Evolutionary conservation across 2,329 filamentous ascomycete species (phyloP), one percentile per base, ranked within the genome.

Genomic region (Trichoderma sp.): DNA sequence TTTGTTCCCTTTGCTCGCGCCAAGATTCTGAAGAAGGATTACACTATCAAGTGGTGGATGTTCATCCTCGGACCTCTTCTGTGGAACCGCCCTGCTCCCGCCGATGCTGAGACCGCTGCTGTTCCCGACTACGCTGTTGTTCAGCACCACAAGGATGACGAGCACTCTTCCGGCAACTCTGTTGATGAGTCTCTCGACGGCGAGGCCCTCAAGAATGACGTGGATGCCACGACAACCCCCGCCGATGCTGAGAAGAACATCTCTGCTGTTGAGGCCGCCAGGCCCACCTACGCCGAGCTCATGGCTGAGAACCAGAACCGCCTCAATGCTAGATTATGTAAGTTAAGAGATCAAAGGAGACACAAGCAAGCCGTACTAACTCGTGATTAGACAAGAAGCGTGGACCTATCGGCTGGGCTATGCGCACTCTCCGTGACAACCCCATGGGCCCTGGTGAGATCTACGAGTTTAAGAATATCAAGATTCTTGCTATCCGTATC

Each of bases 81-180:
- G 68, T 87, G 89, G 84, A 85, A 81, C 47, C 92, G 92, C 63
- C 85, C 87, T 0, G 80, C 85, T 23, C 85, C 86, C 23, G 81
- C 82, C 1, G 85, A 87, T 62, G 84, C 85, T 50, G 86, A 90
- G 68, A 74, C 78, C 20, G 88, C 88, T 75, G 80, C 82, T 4
- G 89, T 95, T 12, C 92, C 92, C 79, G 87, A 95, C 84, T 95
- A 95, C 78, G 91, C 91, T 59, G 92, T 95, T 53, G 83, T 95
- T 30, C 92, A 95, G 80, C 84, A 93, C 3, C 86, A 88, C 0
- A 81, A 87, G 32, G 67, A 71, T 11, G 17, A 88, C 1, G 55
- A 66, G 6, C 55, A 88, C 76, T 43, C 34, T 8, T 50, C 63
- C 23, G 65, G 70, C 62, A 75, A 74, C 66, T 80, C 81, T 30